Base-by-base conservation (phyloP, 140 eudicot genomes). In the Senecio squalidus region DNA sequence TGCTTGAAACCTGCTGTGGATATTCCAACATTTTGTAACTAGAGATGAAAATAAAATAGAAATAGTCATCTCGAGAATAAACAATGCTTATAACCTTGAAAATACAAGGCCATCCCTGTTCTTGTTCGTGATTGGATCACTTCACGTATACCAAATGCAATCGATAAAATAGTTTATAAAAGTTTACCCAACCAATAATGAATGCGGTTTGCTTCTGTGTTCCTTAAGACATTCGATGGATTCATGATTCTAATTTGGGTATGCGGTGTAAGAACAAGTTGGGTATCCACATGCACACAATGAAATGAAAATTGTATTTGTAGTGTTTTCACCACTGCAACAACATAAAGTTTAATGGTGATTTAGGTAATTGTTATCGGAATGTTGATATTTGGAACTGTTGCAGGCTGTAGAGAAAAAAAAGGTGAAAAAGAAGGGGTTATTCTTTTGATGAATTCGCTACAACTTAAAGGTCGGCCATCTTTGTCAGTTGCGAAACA, bases 361-460 rank as follows among this genome's bases (percentile, higher is more conserved):
- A n/a, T n/a, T n/a, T n/a, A n/a, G n/a, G n/a, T n/a, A n/a, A n/a
- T 30, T 3, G 34, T 30, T 26, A 51, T 21, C 16, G 44, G 30
- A 47, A 61, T 40, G 26, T 26, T 38, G 13, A n/a, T 58, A 11
- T 25, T 28, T 38, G 23, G 43, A 45, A 53, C 34, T 71, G 21
- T 18, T 78, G 79, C 85, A 85, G 95, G 90, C 86, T 62, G 71
- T 68, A 58, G 89, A 85, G 60, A 85, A 75, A 67, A 85, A 85
- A 78, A 85, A 80, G 62, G 78, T 78, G 58, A 85, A 73, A 74
- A 85, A 76, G 78, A 82, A 80, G 71, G 80, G 88, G 45, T 48
- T 82, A 28, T 85, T 85, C 58, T 85, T 85, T 63, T 71, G 63
- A 34, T 27, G 55, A 54, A 40, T 13, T 40, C 33, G 29, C 15